Evolutionary conservation across 176 grass and related monocot species (phyloP).

Genomic region (Phoenix dactylifera): DNA sequence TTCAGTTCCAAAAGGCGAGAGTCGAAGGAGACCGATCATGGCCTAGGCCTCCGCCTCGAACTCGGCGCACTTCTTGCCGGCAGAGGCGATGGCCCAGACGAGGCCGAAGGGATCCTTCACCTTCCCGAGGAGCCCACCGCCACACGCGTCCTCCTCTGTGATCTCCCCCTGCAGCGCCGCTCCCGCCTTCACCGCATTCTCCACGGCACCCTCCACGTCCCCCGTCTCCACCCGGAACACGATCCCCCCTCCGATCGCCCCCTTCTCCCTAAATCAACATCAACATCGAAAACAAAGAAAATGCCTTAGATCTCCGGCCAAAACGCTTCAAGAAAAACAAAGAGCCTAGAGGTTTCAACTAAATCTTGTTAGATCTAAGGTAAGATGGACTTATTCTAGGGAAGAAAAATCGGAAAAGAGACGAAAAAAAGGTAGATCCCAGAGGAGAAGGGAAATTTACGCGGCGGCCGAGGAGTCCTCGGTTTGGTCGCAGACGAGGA

Average conservation of each 20-base stretch:
- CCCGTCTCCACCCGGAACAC: constrained; percentile 27
- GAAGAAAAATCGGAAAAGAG: background rate
- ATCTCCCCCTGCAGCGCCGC: constrained; percentile 30
- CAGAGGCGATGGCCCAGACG: constrained; percentile 27
- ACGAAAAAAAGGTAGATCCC: too few relatives aligned
- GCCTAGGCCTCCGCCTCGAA: too few relatives aligned
- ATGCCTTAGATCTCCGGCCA: background rate
- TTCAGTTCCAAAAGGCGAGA: too few relatives aligned
- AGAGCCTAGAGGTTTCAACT: background rate
- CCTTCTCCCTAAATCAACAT: background rate
- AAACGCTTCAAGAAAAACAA: background rate
- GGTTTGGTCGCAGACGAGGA: constrained; percentile 39
- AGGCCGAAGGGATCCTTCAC: constrained; percentile 51
- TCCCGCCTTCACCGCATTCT: constrained; percentile 26
- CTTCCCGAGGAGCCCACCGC: constrained; percentile 6
- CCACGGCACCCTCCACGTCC: constrained; percentile 28
- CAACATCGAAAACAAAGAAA: too few relatives aligned
- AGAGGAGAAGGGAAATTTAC: constrained; percentile 10
- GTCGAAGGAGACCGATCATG: too few relatives aligned
- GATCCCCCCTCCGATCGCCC: background rate
- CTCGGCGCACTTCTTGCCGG: background rate
- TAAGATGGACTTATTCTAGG: background rate
- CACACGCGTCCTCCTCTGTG: constrained; percentile 13
- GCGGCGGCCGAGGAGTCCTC: constrained; percentile 11
- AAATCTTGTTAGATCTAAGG: background rate